phyloP scores from a whole-genome alignment of 352 stramenopile species.

The Lagenidium giganteum region DNA sequence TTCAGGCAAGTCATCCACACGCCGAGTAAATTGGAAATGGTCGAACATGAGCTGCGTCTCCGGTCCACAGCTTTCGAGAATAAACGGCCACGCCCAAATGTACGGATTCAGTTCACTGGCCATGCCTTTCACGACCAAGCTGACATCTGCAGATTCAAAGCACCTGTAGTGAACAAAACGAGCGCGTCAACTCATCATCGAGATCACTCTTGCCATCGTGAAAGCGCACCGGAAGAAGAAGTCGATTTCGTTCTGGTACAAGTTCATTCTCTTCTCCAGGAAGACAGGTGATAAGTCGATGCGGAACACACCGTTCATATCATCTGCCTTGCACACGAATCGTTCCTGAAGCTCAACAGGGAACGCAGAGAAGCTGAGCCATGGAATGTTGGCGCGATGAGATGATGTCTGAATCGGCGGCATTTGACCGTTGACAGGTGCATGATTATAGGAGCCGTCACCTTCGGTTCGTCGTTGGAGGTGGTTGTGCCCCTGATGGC shows the following conservation, averaged over 20 bases:
- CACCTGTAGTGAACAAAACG: slow-evolving; percentile 26
- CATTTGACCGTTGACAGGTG: not conserved
- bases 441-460: not conserved
- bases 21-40: slow-evolving; percentile 68
- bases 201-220: no score
- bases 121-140: slow-evolving; percentile 64
- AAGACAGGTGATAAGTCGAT: slow-evolving; percentile 62
- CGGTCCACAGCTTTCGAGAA: slow-evolving; percentile 68
- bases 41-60: slow-evolving; percentile 72
- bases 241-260: slow-evolving; percentile 62
- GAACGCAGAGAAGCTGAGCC: slow-evolving; percentile 45
- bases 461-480: slow-evolving; percentile 1
- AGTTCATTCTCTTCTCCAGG: slow-evolving; percentile 28
- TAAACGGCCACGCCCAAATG: slow-evolving; percentile 78
- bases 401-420: no score
- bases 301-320: slow-evolving; percentile 56
- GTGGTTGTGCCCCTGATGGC: no score
- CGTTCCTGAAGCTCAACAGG: slow-evolving; percentile 42
- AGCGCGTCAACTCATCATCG: no score
- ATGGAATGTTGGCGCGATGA: slow-evolving; percentile 39
- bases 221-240: no score
- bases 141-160: slow-evolving; percentile 60
- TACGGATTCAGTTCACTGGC: slow-evolving; percentile 66
- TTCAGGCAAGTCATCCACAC: slow-evolving; percentile 36
- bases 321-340: slow-evolving; percentile 48